Conservation (phyloP, 164 flowering plant species). For the Kalanchoe fedtschenkoi region DNA sequence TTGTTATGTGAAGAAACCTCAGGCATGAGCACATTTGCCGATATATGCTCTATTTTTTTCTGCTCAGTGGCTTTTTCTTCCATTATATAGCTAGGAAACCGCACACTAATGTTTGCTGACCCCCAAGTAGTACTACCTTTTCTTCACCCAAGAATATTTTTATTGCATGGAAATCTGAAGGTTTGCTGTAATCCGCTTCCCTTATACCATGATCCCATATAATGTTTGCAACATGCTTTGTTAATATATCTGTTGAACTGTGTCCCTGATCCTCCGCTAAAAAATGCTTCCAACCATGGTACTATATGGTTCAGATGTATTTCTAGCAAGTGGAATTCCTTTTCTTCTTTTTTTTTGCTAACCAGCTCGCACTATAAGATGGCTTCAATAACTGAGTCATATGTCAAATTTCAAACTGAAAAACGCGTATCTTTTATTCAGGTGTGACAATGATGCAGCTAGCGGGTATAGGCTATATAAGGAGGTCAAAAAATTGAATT, state of each 20-base stretch:
- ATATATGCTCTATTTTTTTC: background rate
- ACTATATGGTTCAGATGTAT: too few relatives aligned
- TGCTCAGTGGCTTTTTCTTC: too few relatives aligned
- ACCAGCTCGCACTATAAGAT: too few relatives aligned
- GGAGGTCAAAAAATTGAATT: slow-evolving; percentile 34
- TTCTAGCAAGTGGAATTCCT: too few relatives aligned
- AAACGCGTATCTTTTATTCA: slow-evolving; percentile 6
- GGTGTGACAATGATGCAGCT: slow-evolving; percentile 72
- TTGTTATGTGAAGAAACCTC: background rate
- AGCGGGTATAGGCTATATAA: slow-evolving; percentile 67
- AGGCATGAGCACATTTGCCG: background rate
- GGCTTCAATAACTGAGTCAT: too few relatives aligned
- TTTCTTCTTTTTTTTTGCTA: too few relatives aligned
- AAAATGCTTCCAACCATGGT: background rate
- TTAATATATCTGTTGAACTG: background rate
- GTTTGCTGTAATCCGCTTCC: background rate
- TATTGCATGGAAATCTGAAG: background rate
- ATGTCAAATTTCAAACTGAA: background rate
- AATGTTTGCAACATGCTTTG: background rate
- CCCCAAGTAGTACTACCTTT: too few relatives aligned
- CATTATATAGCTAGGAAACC: too few relatives aligned
- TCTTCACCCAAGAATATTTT: too few relatives aligned
- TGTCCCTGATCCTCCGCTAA: background rate
- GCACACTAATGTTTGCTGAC: too few relatives aligned
- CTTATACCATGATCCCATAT: background rate